Evolutionary conservation across 805 yeast species (phyloP), one percentile per base, ranked within the genome.

Genomic region (Yarrowia osloensis): DNA sequence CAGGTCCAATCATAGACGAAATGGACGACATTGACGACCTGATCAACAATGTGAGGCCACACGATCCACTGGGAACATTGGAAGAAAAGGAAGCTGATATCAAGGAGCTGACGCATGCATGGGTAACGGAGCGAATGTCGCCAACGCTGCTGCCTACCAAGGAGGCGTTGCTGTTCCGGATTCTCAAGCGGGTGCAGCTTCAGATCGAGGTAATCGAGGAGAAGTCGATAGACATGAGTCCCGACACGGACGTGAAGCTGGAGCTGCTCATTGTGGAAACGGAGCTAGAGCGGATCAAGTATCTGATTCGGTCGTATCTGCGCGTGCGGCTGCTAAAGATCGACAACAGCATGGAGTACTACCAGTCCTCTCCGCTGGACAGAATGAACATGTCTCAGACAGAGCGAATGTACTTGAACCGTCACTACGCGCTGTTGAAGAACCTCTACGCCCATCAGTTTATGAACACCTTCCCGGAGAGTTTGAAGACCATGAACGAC

Each of bases 71-170:
- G 21, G 29, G 42, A 2, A 12, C 62, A 9, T 21, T 31, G 42
- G 66, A 31, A 11, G 54, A 44, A 11, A 61, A 42, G 22, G 44
- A 74, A 21, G 74, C 76, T 19, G 84, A 87, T 66, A 74, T 82
- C 31, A 73, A 77, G 39, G 76, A 76, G 35, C 78, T 93, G 50
- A 81, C 84, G 24, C 82, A 81, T 31, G 85, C 86, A 2, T 94
- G 97, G 98, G 78, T 89, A 33, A 84, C 88, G 65, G 99, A 95
- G 75, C 82, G 97, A 66, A 86, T 86, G 82, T 81, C 95, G 0
- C 98, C 98, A 0, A 97, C 91, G 68, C 77, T 95, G n/a, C 78
- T 94, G 52, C 90, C 88, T 1, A 94, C 89, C 74, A 87, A 91
- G 68, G 82, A 81, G 17, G 80, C 77, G 3, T 78, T 92, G 40